Percentiles rank a stretch among this genome's conserved stretches.
Evolutionary conservation across 768 basidiomycete species (phyloP).

Genomic region (Rickenella mellea): DNA sequence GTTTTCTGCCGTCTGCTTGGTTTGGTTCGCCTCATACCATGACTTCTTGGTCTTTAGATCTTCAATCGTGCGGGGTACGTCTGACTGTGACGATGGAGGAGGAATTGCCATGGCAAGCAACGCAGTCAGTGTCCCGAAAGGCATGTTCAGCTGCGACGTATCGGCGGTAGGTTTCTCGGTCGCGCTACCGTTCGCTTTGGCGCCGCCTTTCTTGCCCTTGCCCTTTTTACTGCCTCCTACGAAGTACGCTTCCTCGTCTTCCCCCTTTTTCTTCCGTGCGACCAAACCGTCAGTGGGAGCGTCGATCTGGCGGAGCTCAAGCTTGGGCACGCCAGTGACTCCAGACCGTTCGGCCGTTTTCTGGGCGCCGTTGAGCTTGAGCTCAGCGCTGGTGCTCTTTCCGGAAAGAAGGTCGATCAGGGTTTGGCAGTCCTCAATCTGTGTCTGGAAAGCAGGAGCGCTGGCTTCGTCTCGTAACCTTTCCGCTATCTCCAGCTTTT

Average conservation of each 20-base stretch:
- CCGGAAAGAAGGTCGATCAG: constrained; percentile 80
- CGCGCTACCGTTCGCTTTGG: constrained; percentile 13
- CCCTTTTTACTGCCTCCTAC: constrained; percentile 53
- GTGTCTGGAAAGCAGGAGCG: constrained; percentile 78
- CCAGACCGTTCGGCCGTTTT: constrained; percentile 20
- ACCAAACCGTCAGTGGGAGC: constrained; percentile 55
- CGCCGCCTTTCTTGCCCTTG: constrained; percentile 50
- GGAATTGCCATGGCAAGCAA: constrained; percentile 84
- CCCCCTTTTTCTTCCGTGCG: constrained; percentile 85
- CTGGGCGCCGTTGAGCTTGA: constrained; percentile 29
- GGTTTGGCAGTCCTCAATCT: constrained; percentile 95
- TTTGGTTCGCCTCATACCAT: constrained; percentile 93
- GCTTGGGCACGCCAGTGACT: constrained; percentile 61
- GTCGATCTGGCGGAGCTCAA: constrained; percentile 83
- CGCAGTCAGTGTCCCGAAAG: constrained; percentile 79
- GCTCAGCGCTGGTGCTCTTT: constrained; percentile 38
- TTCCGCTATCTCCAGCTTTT: constrained; percentile 70
- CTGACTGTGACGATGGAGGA: constrained; percentile 66
- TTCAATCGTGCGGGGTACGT: constrained; percentile 77
- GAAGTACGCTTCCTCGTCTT: constrained; percentile 76
- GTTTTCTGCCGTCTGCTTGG: constrained; percentile 67
- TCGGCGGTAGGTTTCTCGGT: constrained; percentile 16
- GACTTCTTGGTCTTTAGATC: constrained; percentile 90
- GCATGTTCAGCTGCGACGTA: constrained; percentile 52
- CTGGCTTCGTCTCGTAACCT: constrained; percentile 86